Evolutionary conservation across 208 protist genomes (phyloP).

Genomic region (Herpetomonas samuelpessoai): DNA sequence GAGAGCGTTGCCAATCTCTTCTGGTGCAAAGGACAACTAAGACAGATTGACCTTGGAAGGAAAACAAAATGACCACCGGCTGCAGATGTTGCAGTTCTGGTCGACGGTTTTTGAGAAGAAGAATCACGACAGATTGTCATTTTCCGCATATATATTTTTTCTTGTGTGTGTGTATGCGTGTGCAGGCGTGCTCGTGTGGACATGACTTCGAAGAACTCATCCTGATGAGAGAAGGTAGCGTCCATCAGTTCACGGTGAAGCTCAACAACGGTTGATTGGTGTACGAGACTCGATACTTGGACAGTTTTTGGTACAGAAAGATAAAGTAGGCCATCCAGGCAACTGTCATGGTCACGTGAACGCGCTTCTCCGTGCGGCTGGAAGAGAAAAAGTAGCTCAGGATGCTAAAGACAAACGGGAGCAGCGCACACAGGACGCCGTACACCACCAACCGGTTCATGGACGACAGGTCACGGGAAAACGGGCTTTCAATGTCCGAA

Average conservation of each 20-base stretch:
- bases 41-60: no score
- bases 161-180: no score
- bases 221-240: no score
- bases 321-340: conserved; percentile 45
- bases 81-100: no score
- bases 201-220: no score
- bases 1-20: no score
- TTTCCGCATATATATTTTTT: no score
- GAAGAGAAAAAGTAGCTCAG: conserved; percentile 15
- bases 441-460: conserved; percentile 60
- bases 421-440: conserved; percentile 33
- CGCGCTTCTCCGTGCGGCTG: conserved; percentile 13
- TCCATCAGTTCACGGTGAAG: conserved; percentile 12
- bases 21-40: no score
- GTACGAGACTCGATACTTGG: conserved; percentile 51
- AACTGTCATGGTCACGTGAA: conserved; percentile 25
- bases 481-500: conserved; percentile 58
- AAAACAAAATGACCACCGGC: no score
- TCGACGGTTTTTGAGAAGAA: no score
- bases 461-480: conserved; percentile 55
- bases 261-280: conserved; percentile 66
- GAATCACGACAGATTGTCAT: no score
- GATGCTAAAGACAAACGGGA: conserved; percentile 39
- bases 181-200: no score
- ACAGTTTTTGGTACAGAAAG: conserved; percentile 34